Conservation (phyloP, 768 basidiomycete species). For the Gelatoporia subvermispora region DNA sequence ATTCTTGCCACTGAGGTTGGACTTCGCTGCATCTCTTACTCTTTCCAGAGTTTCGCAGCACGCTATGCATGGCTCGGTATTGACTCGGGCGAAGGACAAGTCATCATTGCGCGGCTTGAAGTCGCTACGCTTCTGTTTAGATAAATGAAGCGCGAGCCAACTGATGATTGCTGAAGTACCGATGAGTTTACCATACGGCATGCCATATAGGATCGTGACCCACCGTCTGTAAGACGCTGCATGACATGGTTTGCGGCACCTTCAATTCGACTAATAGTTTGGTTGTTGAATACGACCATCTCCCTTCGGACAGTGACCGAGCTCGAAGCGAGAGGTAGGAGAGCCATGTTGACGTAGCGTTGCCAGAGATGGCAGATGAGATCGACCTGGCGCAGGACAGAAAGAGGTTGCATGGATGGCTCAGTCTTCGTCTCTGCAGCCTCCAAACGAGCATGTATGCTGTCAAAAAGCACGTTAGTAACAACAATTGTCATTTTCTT, state of each 20-base stretch:
- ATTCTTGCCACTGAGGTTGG: constrained; percentile 88
- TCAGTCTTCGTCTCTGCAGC: constrained; percentile 71
- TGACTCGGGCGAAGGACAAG: constrained; percentile 87
- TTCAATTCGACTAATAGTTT: constrained; percentile 81
- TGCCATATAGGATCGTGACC: constrained; percentile 27
- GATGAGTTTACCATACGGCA: background rate
- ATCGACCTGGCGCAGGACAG: constrained; percentile 67
- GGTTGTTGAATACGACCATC: constrained; percentile 89
- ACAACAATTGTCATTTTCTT: background rate
- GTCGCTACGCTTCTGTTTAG: constrained; percentile 92
- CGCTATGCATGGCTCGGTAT: constrained; percentile 86
- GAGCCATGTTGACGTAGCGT: constrained; percentile 86
- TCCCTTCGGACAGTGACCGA: constrained; percentile 87
- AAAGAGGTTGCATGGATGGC: constrained; percentile 67
- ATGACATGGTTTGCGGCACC: constrained; percentile 73
- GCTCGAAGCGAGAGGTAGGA: constrained; percentile 81
- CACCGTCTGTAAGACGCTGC: constrained; percentile 80
- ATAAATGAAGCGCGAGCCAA: constrained; percentile 72
- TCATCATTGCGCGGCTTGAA: constrained; percentile 98
- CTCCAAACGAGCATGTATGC: constrained; percentile 69
- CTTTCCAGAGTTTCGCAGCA: constrained; percentile 85
- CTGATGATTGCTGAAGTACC: constrained; percentile 54
- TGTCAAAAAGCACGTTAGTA: constrained; percentile 25
- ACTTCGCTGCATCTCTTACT: constrained; percentile 69
- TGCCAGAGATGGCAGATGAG: constrained; percentile 96